Evolutionary conservation across 495 filamentous ascomycete species (phyloP).

Genomic region (Tuber magnatum): DNA sequence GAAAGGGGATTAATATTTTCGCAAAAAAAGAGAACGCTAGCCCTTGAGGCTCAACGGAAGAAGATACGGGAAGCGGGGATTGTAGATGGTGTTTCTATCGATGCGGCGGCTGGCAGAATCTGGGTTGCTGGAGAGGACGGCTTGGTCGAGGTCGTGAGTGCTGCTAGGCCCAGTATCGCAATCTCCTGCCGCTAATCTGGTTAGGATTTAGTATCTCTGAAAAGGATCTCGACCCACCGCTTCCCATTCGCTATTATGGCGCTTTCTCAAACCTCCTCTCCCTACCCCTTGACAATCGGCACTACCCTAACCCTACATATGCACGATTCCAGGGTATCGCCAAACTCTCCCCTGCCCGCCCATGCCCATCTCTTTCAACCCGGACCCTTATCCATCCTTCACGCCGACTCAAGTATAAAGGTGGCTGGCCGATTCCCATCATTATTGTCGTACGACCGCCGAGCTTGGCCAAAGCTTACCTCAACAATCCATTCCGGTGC

Average conservation of each 20-base stretch:
- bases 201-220: conserved; percentile 57
- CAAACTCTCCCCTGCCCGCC: conserved; percentile 39
- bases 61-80: conserved; percentile 28
- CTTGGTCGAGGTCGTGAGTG: conserved; percentile 33
- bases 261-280: conserved; percentile 66
- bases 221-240: conserved; percentile 60
- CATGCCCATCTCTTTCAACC: conserved; percentile 69
- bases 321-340: conserved; percentile 59
- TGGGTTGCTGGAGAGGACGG: conserved; percentile 33
- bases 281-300: conserved; percentile 74
- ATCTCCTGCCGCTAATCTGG: neutral
- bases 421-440: conserved; percentile 85
- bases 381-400: conserved; percentile 72
- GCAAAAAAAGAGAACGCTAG: conserved; percentile 4
- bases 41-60: neutral
- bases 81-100: conserved; percentile 27
- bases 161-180: too few relatives aligned
- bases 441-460: conserved; percentile 81
- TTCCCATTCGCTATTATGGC: conserved; percentile 81
- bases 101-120: conserved; percentile 16
- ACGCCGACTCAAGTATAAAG: conserved; percentile 60
- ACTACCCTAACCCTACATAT: conserved; percentile 78
- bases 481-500: conserved; percentile 78
- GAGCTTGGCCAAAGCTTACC: conserved; percentile 71
- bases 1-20: conserved; percentile 27